phyloP scores from a whole-genome alignment of 352 stramenopile species.

The Phytophthora chlamydospora region DNA sequence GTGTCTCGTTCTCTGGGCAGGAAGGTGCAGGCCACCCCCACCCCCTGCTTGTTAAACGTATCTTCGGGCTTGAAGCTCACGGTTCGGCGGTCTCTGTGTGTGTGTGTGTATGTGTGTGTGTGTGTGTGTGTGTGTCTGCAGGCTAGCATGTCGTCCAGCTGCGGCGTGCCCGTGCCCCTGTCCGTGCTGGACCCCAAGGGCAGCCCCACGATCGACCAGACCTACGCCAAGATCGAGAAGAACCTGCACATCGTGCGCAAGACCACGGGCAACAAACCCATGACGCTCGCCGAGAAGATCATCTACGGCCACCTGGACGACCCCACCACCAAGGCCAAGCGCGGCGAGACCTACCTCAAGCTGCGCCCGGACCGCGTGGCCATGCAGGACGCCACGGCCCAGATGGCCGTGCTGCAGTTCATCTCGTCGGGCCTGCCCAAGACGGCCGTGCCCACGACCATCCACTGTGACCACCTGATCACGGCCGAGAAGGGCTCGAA shows the following conservation, averaged over 20 bases:
- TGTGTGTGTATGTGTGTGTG: constrained; percentile 4
- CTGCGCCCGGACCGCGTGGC: constrained; percentile 92
- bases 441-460: constrained; percentile 92
- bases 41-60: constrained; percentile 23
- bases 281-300: constrained; percentile 95
- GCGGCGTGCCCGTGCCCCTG: constrained; percentile 77
- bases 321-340: constrained; percentile 77
- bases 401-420: constrained; percentile 96
- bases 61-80: constrained; percentile 15
- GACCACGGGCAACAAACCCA: constrained; percentile 86
- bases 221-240: constrained; percentile 93
- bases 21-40: background rate
- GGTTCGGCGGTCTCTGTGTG: constrained; percentile 18
- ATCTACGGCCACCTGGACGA: constrained; percentile 95
- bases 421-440: constrained; percentile 94
- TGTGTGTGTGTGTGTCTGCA: constrained; percentile 19
- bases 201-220: constrained; percentile 93
- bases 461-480: constrained; percentile 96
- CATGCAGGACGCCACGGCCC: constrained; percentile 94
- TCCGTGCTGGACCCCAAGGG: constrained; percentile 91
- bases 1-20: background rate
- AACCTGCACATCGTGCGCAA: constrained; percentile 91
- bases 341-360: constrained; percentile 94
- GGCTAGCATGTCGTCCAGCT: constrained; percentile 78
- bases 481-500: constrained; percentile 92